Conservation (phyloP, 345 rosid genomes). For the Microcos paniculata region DNA sequence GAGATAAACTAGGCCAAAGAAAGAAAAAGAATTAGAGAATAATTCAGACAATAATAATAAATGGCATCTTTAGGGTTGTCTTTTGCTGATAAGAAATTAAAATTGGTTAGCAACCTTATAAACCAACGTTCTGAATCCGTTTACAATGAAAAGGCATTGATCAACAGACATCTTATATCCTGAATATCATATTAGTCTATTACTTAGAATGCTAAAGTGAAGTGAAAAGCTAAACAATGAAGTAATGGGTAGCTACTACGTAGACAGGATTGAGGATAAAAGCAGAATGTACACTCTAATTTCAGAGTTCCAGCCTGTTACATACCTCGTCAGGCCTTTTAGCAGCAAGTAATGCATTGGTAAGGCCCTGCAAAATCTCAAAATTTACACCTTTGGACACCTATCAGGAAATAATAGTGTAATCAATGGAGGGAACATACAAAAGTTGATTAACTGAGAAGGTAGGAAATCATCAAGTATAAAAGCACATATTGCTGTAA, state of each 20-base stretch:
- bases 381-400: slow-evolving; percentile 59
- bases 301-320: not conserved
- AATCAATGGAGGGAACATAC: slow-evolving; percentile 3
- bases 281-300: not conserved
- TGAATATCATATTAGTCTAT: not conserved
- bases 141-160: not conserved
- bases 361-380: slow-evolving; percentile 78
- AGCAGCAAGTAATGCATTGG: slow-evolving; percentile 88
- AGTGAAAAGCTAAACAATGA: not conserved
- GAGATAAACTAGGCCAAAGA: not conserved
- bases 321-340: slow-evolving; percentile 86
- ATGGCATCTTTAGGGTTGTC: not conserved
- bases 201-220: not conserved
- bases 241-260: not conserved
- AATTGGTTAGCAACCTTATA: not conserved
- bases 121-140: slow-evolving; percentile 3
- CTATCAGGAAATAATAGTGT: slow-evolving; percentile 33
- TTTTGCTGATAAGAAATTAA: not conserved
- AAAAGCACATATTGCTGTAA: not conserved
- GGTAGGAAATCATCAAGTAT: not conserved
- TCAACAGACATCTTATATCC: not conserved
- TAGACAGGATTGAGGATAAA: not conserved
- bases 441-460: not conserved
- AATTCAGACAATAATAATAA: not conserved
- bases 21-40: not conserved